Base-by-base conservation (phyloP, 768 basidiomycete species). In the Naganishia onofrii region DNA sequence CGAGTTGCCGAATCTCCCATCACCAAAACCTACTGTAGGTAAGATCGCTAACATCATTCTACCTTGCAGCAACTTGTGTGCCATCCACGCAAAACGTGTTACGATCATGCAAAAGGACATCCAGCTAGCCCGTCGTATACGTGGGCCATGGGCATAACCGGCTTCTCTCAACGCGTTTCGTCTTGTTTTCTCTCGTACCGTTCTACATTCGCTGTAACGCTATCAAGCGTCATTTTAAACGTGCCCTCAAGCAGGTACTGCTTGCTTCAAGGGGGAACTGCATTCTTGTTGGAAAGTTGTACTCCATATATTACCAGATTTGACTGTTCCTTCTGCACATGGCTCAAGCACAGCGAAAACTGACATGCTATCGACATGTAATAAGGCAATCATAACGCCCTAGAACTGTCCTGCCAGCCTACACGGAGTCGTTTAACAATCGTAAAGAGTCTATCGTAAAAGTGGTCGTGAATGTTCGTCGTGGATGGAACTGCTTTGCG, bases 51-150 rank as follows among this genome's bases (percentile, higher is more conserved):
- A 58, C 32, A 4, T 34, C 10, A 21, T 12, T n/a, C 48, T 31
- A 0, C 6, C 6, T 53, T 71, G 26, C 71, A 96, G 93, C 52
- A 96, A 97, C 80, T 84, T 96, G 38, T 99, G 96, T 77, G 94
- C 95, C 7, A 91, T 99, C 74, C 95, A 98, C 77, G 95, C 95
- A 19, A 97, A 95, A 82, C 89, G 95, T 75, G 95, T 98, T 5
- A 99, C 95, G 6, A 89, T 97, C 75, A 97, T 97, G 94, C 92
- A 93, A 68, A 86, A 90, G 64, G 96, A 99, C 76, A 94, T 99
- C 69, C 95, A 97, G 76, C 88, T 99, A 65, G 96, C 96, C 28
- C 86, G 96, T 67, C 87, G 96, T 72, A 93, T 98, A 84, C 87
- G 95, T 58, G 95, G 95, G 3, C 88, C 89, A 55, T 93, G 90